Conservation (phyloP, 106 monocot species). For the Narthecium ossifragum region DNA sequence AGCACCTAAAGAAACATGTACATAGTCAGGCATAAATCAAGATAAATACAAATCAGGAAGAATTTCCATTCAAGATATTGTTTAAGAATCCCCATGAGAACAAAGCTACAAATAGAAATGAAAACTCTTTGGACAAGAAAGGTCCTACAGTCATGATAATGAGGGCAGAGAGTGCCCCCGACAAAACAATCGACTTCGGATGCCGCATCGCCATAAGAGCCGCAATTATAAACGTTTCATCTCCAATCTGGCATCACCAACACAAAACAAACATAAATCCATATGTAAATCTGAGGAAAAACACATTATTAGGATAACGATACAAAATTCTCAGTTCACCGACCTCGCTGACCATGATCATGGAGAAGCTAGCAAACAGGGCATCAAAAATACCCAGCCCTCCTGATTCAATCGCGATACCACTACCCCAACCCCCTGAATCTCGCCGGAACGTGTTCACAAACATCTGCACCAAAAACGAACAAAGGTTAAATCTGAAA, state of each 20-base stretch:
- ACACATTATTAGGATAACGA: too few species aligned
- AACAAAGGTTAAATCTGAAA: neutral
- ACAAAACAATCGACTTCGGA: constrained; percentile 90
- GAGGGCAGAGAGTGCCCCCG: constrained; percentile 87
- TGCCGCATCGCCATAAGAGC: constrained; percentile 98
- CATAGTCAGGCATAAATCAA: neutral
- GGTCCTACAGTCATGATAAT: constrained; percentile 85
- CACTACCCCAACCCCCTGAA: constrained; percentile 7
- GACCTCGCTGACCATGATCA: constrained; percentile 85
- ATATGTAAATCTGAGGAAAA: too few species aligned
- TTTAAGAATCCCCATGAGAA: too few species aligned
- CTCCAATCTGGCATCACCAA: constrained; percentile 84
- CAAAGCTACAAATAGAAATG: too few species aligned
- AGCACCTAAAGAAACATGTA: constrained; percentile 39
- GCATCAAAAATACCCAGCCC: constrained; percentile 65
- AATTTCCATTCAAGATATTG: neutral
- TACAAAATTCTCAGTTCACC: too few species aligned
- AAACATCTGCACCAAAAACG: constrained; percentile 30
- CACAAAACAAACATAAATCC: neutral
- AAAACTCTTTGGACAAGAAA: neutral
- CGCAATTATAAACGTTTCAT: constrained; percentile 97
- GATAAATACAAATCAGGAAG: neutral
- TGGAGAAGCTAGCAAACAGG: constrained; percentile 73
- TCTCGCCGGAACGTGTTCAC: constrained; percentile 28
- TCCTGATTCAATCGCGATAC: constrained; percentile 19